Base-by-base conservation (phyloP, 371 early-diverging fungal genomes). In the Mortierella sp. region DNA sequence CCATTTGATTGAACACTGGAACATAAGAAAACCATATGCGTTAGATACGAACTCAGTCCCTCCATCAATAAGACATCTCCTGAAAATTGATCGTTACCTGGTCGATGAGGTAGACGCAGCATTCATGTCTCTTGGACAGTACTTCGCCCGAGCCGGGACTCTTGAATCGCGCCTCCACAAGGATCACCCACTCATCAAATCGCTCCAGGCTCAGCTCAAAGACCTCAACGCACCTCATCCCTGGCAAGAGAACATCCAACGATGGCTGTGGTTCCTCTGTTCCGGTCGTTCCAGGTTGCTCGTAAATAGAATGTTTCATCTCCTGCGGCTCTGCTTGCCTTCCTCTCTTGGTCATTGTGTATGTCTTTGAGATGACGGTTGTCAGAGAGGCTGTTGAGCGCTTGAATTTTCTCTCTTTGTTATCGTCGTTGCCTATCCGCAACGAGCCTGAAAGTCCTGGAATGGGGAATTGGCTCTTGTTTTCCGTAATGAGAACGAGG, bases 31-130 rank as follows among this genome's bases (percentile, higher is more conserved):
- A 46, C 3, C 32, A 27, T 27, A 14, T 24, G 27, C n/a, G 16
- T 65, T 35, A 46, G 35, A 51, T 29, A 11, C 27, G 11, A 14
- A 1, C 29, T 68, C 48, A n/a, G 27, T 1, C 7, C 21, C 10
- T 21, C 4, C n/a, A 5, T 14, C 27, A 51, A 32, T 1, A 70
- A 10, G n/a, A 24, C 8, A 11, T 44, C 21, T 51, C n/a, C 16
- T 32, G 18, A 41, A 14, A 10, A 4, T 4, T 10, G 29, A 18
- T 3, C 18, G 8, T 58, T 83, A 82, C 86, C 80, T 82, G 82
- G 49, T 86, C 86, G 5, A 86, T 18, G 14, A 86, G 75, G 46
- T 86, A 86, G 51, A 86, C 70, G 27, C 82, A 79, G n/a, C 81
- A 86, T 35, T 86, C 86, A 18, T 82, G 86, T 35, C 73, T 79